Percentiles rank a stretch among this genome's conserved stretches.
These are phyloP conservation scores for Liriodendron chinense DNA, from an alignment of 164 flowering plant species.

Conservation along the genomic window DNA sequence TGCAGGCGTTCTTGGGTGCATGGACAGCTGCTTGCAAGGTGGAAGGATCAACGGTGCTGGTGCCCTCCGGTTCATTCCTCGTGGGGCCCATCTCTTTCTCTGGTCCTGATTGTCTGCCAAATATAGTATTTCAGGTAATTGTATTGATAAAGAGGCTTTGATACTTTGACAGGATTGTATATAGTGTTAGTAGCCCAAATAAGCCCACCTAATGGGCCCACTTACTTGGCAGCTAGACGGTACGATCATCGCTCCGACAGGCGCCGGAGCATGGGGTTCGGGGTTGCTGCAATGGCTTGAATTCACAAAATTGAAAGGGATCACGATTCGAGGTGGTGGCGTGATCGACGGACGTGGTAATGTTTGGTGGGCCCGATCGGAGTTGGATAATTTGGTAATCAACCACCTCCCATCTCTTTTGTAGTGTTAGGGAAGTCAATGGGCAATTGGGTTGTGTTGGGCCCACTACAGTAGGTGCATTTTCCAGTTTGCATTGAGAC, in stretches of 20 bases:
- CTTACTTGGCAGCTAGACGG: slow-evolving; percentile 68
- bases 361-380: slow-evolving; percentile 76
- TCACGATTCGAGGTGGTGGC: slow-evolving; percentile 72
- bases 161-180: background rate
- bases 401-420: background rate
- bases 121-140: slow-evolving; percentile 65
- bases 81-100: slow-evolving; percentile 67
- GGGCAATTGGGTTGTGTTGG: slow-evolving; percentile 21
- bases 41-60: slow-evolving; percentile 47
- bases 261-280: slow-evolving; percentile 57
- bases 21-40: slow-evolving; percentile 77
- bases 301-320: slow-evolving; percentile 78
- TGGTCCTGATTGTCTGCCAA: slow-evolving; percentile 51
- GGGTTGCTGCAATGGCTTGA: slow-evolving; percentile 74
- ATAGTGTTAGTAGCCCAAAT: background rate
- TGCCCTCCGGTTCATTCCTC: slow-evolving; percentile 65
- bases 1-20: slow-evolving; percentile 75
- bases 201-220: background rate
- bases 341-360: slow-evolving; percentile 82
- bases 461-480: too few species aligned
- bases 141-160: background rate
- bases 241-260: slow-evolving; percentile 75
- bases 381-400: slow-evolving; percentile 39
- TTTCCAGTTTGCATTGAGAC: too few species aligned
- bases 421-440: background rate